Evolutionary conservation across 2,329 filamentous ascomycete species (phyloP).

Genomic region (Aspergillus clavatus): DNA sequence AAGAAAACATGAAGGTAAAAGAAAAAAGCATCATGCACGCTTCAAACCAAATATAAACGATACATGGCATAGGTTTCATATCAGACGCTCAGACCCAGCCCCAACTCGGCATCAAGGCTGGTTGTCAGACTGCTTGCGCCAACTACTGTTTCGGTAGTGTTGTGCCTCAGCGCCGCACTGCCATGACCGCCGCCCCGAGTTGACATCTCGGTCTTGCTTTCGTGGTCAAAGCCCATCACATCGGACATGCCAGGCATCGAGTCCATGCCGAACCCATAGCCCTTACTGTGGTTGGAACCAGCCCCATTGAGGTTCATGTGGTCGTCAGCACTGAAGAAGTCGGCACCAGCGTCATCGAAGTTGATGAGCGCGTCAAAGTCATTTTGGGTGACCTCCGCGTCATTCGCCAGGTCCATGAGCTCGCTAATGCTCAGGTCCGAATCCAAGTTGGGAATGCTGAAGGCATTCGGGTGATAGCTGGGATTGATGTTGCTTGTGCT

Average conservation of each 20-base stretch:
- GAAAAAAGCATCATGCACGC: neutral
- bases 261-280: constrained; percentile 11
- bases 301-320: constrained; percentile 4
- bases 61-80: neutral
- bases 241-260: constrained; percentile 12
- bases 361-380: constrained; percentile 46
- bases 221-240: constrained; percentile 13
- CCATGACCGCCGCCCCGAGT: constrained; percentile 2
- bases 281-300: constrained; percentile 6
- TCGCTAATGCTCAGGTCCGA: constrained; percentile 37
- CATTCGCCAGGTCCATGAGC: constrained; percentile 42
- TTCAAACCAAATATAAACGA: neutral
- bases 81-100: constrained; percentile 11
- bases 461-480: constrained; percentile 23
- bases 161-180: neutral
- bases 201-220: constrained; percentile 12
- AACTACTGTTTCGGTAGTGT: constrained; percentile 5
- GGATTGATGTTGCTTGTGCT: constrained; percentile 37
- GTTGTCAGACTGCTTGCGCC: constrained; percentile 8
- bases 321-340: constrained; percentile 33
- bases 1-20: neutral
- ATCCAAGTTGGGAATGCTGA: constrained; percentile 27
- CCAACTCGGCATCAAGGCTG: constrained; percentile 19
- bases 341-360: constrained; percentile 39
- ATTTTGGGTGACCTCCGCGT: constrained; percentile 42